These are phyloP conservation scores for Aspergillus fructus DNA, from an alignment of 2,329 filamentous ascomycete species.

Conservation along the genomic window DNA sequence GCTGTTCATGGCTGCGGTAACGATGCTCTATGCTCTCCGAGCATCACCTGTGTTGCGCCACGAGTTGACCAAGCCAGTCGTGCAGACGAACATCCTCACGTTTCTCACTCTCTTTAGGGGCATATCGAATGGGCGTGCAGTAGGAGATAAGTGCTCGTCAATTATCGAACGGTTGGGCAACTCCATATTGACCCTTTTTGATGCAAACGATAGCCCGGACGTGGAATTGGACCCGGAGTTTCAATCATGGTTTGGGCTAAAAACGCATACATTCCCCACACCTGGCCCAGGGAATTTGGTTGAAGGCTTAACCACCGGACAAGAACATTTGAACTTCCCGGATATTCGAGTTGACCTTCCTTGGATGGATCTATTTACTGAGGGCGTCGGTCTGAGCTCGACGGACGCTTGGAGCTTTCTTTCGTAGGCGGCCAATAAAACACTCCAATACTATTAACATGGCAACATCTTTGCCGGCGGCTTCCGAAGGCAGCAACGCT, in stretches of 20 bases:
- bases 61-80: slow-evolving; percentile 9
- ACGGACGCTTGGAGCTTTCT: slow-evolving; percentile 13
- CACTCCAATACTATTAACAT: neutral
- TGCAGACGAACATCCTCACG: slow-evolving; percentile 13
- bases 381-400: slow-evolving; percentile 13
- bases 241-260: slow-evolving; percentile 24
- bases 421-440: neutral
- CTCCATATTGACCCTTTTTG: slow-evolving; percentile 18
- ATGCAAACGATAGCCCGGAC: slow-evolving; percentile 10
- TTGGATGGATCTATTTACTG: slow-evolving; percentile 13
- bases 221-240: slow-evolving; percentile 22
- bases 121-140: slow-evolving; percentile 15
- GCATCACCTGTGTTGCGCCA: slow-evolving; percentile 18
- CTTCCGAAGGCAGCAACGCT: no score
- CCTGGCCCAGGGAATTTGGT: neutral
- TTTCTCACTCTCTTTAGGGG: slow-evolving; percentile 14
- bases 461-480: neutral
- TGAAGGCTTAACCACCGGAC: neutral
- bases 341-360: slow-evolving; percentile 13
- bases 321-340: slow-evolving; percentile 1
- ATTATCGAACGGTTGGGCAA: slow-evolving; percentile 20
- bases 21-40: slow-evolving; percentile 28
- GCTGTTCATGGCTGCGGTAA: slow-evolving; percentile 29
- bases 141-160: slow-evolving; percentile 18
- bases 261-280: slow-evolving; percentile 13